These are phyloP conservation scores for Berberis vulgaris DNA, from an alignment of 164 flowering plant genomes.

Conservation along the genomic window DNA sequence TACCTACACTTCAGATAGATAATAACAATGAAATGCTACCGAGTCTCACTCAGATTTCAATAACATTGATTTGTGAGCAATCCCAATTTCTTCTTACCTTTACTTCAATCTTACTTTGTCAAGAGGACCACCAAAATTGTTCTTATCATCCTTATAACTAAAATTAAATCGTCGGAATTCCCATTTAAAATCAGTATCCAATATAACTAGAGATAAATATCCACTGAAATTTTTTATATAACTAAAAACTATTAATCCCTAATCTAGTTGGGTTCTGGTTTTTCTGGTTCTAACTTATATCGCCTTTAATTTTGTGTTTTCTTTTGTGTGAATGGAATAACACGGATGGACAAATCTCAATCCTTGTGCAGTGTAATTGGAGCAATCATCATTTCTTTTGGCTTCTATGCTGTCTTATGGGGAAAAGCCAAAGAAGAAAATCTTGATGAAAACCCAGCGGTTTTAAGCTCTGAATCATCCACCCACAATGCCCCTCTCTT, in stretches of 20 bases:
- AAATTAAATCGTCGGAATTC: too few relatives aligned
- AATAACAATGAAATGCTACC: too few relatives aligned
- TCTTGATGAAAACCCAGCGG: neutral
- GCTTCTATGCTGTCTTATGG: slow-evolving; percentile 33
- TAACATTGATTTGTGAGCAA: too few relatives aligned
- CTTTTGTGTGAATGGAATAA: neutral
- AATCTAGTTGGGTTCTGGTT: too few relatives aligned
- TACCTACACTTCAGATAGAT: too few relatives aligned
- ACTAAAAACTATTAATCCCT: neutral
- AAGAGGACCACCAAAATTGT: too few relatives aligned
- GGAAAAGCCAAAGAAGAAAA: slow-evolving; percentile 26
- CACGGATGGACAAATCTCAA: neutral
- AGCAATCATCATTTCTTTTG: slow-evolving; percentile 19
- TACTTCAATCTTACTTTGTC: too few relatives aligned
- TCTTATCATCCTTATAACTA: too few relatives aligned
- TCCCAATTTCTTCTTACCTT: too few relatives aligned
- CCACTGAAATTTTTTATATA: neutral
- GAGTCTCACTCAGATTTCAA: too few relatives aligned
- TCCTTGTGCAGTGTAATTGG: slow-evolving; percentile 26
- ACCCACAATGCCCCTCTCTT: slow-evolving; percentile 12
- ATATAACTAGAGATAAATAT: neutral
- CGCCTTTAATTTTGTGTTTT: neutral
- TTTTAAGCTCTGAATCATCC: slow-evolving; percentile 1
- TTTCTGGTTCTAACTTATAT: too few relatives aligned
- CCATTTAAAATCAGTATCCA: too few relatives aligned